These are phyloP conservation scores for Wallacemonas rigidus DNA, from an alignment of 208 protist genomes.

Conservation along the genomic window DNA sequence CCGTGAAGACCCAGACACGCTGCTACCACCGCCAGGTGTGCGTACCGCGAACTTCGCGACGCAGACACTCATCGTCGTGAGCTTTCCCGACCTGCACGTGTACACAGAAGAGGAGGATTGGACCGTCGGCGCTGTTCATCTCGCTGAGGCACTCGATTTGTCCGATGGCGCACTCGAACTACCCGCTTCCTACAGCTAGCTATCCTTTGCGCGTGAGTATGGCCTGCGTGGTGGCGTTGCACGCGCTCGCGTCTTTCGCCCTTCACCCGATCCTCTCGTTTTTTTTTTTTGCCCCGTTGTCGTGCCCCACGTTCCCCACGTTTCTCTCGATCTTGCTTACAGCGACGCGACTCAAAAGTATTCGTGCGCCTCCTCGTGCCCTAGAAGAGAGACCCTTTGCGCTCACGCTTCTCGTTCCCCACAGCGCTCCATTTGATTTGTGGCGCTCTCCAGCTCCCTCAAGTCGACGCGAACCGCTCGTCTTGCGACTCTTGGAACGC, in stretches of 20 bases:
- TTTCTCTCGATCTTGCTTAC: too few relatives aligned
- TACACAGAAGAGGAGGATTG: slow-evolving; percentile 66
- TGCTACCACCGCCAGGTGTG: slow-evolving; percentile 56
- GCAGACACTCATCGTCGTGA: slow-evolving; percentile 42
- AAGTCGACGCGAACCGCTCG: too few relatives aligned
- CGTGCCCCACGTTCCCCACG: too few relatives aligned
- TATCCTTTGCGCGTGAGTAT: too few relatives aligned
- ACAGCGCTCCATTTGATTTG: too few relatives aligned
- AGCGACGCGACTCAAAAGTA: too few relatives aligned
- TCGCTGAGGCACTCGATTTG: slow-evolving; percentile 55
- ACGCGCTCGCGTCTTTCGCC: not conserved
- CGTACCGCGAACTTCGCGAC: slow-evolving; percentile 55
- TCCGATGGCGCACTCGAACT: slow-evolving; percentile 58
- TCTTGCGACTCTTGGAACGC: too few relatives aligned
- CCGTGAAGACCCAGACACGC: slow-evolving; percentile 31
- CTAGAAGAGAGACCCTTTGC: too few relatives aligned
- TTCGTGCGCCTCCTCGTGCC: too few relatives aligned
- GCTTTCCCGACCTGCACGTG: slow-evolving; percentile 49
- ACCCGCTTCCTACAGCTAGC: slow-evolving; percentile 50
- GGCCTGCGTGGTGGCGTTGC: too few relatives aligned
- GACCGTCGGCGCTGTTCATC: slow-evolving; percentile 36
- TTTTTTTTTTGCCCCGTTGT: not conserved
- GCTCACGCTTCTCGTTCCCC: too few relatives aligned
- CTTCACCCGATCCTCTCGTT: not conserved
- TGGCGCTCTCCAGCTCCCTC: too few relatives aligned